These are phyloP conservation scores for Claviceps arundinis DNA, from an alignment of 2,329 filamentous ascomycete genomes.

Conservation along the genomic window DNA sequence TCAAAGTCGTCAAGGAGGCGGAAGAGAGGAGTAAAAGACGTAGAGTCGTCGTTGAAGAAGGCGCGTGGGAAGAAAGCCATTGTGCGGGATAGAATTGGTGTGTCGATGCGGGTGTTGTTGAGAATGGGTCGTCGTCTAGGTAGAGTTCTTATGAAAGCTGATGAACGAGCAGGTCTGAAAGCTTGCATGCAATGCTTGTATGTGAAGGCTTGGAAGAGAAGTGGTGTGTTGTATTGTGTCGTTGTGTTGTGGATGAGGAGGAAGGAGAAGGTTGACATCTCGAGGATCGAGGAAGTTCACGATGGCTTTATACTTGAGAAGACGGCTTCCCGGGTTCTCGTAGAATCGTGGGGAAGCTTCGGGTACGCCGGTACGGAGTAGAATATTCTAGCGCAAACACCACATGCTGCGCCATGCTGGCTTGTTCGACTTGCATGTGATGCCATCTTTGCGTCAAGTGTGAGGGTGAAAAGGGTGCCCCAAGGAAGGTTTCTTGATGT, in stretches of 20 bases:
- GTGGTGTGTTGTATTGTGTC: background rate
- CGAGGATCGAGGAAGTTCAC: background rate
- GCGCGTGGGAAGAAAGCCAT: conserved; percentile 49
- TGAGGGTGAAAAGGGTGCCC: background rate
- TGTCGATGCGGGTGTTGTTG: background rate
- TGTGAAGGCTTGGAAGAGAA: background rate
- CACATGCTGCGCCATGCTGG: background rate
- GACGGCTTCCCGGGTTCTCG: background rate
- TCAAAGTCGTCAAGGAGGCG: conserved; percentile 46
- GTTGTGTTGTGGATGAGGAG: background rate
- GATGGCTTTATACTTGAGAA: conserved; percentile 2
- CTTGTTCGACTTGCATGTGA: background rate
- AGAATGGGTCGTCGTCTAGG: conserved; percentile 13
- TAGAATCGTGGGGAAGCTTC: conserved; percentile 1
- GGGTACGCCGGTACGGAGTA: background rate
- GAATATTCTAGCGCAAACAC: background rate
- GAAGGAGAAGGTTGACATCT: background rate
- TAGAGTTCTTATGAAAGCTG: conserved; percentile 11
- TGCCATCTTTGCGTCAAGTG: background rate
- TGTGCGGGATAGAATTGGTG: conserved; percentile 20
- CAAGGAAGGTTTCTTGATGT: background rate
- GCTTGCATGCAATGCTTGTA: conserved; percentile 11
- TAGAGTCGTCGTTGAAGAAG: conserved; percentile 34
- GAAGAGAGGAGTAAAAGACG: conserved; percentile 41
- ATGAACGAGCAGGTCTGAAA: conserved; percentile 12